These are phyloP conservation scores for Wickerhamomyces subpelliculosus DNA, from an alignment of 805 yeast genomes.

Conservation along the genomic window DNA sequence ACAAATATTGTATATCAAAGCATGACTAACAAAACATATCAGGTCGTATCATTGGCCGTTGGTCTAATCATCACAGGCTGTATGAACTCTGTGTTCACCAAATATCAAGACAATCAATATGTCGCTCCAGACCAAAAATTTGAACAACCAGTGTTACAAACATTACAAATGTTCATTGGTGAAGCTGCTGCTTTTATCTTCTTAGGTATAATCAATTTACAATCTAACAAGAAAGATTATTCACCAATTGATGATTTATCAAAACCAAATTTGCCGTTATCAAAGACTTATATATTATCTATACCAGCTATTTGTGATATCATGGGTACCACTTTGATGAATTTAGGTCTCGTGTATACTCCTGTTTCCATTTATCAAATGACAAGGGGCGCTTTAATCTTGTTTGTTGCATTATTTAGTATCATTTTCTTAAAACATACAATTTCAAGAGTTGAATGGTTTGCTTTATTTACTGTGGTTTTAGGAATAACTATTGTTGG, in stretches of 20 bases:
- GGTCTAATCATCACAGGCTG: slow-evolving; percentile 68
- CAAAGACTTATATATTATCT: slow-evolving; percentile 33
- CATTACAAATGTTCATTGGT: slow-evolving; percentile 77
- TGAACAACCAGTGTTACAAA: slow-evolving; percentile 75
- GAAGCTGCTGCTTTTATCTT: slow-evolving; percentile 47
- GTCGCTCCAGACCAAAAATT: slow-evolving; percentile 45
- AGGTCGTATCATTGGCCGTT: slow-evolving; percentile 12
- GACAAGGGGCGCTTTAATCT: slow-evolving; percentile 74
- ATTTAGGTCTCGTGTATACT: slow-evolving; percentile 63
- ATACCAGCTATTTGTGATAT: slow-evolving; percentile 70
- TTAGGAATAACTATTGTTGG: slow-evolving; percentile 71
- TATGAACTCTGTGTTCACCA: slow-evolving; percentile 65
- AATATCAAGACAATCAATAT: slow-evolving; percentile 71
- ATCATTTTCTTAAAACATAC: slow-evolving; percentile 50
- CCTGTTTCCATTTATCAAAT: slow-evolving; percentile 81
- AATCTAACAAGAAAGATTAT: background rate
- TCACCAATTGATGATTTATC: background rate
- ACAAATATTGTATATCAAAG: background rate
- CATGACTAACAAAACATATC: background rate
- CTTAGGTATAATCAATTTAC: slow-evolving; percentile 24
- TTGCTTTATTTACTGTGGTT: slow-evolving; percentile 54
- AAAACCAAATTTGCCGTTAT: slow-evolving; percentile 14
- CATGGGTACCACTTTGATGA: slow-evolving; percentile 67
- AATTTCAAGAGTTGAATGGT: slow-evolving; percentile 62
- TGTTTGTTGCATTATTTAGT: slow-evolving; percentile 69